phyloP scores from a whole-genome alignment of 768 basidiomycete genomes.

The Russula sp. region DNA sequence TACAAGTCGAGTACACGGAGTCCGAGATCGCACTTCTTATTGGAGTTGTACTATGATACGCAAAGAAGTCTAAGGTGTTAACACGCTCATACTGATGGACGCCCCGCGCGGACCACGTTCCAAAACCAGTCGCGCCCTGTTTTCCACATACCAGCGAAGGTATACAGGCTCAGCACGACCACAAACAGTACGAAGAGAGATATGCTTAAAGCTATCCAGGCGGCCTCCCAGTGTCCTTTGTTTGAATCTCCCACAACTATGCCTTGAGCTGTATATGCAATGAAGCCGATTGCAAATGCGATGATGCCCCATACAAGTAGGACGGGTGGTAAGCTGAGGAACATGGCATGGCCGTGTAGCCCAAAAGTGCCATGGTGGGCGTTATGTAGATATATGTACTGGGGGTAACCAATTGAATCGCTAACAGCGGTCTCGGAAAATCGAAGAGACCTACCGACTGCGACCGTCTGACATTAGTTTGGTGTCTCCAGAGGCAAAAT shows the following conservation, averaged over 20 bases:
- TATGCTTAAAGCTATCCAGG: slow-evolving; percentile 43
- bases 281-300: slow-evolving; percentile 46
- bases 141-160: slow-evolving; percentile 51
- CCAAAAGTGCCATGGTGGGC: slow-evolving; percentile 46
- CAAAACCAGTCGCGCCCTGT: slow-evolving; percentile 26
- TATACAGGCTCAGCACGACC: slow-evolving; percentile 45
- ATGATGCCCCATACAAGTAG: slow-evolving; percentile 56
- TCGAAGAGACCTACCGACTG: slow-evolving; percentile 40
- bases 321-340: slow-evolving; percentile 52
- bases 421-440: background rate
- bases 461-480: slow-evolving; percentile 44
- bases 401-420: background rate
- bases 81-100: slow-evolving; percentile 4
- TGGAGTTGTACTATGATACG: background rate
- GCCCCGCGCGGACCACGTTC: background rate
- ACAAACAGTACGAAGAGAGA: slow-evolving; percentile 43
- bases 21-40: background rate
- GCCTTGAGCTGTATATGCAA: slow-evolving; percentile 46
- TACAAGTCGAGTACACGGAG: background rate
- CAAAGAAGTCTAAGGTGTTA: background rate
- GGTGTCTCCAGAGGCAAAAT: slow-evolving; percentile 57
- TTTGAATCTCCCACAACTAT: slow-evolving; percentile 32
- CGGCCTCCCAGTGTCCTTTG: slow-evolving; percentile 36
- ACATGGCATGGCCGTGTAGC: slow-evolving; percentile 49
- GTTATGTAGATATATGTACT: slow-evolving; percentile 57